Conservation (phyloP, 164 flowering plant species). For the grape (Vitis vinifera) region DNA sequence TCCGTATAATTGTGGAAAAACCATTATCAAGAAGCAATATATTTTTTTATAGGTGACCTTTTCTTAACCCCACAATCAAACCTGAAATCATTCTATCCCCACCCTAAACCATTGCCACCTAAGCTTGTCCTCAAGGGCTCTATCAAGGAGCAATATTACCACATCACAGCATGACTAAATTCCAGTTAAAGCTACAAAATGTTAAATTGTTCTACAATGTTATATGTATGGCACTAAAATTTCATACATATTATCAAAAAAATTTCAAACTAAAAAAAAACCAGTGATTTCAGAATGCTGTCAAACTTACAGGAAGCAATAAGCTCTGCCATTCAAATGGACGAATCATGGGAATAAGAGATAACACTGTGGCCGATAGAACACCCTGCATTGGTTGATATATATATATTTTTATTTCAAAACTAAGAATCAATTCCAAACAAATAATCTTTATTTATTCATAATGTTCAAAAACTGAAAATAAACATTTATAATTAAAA, state of each 20-base stretch:
- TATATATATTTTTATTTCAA: neutral
- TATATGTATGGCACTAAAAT: neutral
- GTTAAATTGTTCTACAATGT: too few species aligned
- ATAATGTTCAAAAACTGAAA: neutral
- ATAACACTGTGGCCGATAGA: slow-evolving; percentile 72
- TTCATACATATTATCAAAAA: neutral
- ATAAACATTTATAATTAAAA: slow-evolving; percentile 5
- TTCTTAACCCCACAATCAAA: too few species aligned
- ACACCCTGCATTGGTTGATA: slow-evolving; percentile 66
- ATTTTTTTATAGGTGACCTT: too few species aligned
- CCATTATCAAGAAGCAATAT: too few species aligned
- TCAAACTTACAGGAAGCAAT: slow-evolving; percentile 74
- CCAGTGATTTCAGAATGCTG: neutral
- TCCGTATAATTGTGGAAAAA: too few species aligned
- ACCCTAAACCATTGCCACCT: too few species aligned
- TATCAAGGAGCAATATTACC: too few species aligned
- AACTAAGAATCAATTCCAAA: neutral
- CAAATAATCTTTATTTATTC: neutral
- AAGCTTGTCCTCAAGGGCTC: too few species aligned
- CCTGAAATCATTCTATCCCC: too few species aligned
- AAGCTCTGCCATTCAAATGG: slow-evolving; percentile 99
- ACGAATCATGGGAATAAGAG: slow-evolving; percentile 84
- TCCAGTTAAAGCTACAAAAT: too few species aligned
- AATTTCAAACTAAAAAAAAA: slow-evolving; percentile 2
- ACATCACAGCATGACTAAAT: too few species aligned